Percentiles rank a stretch among this genome's conserved stretches.
Conservation (phyloP, 2,329 filamentous ascomycete species). For the Nemania serpens region DNA sequence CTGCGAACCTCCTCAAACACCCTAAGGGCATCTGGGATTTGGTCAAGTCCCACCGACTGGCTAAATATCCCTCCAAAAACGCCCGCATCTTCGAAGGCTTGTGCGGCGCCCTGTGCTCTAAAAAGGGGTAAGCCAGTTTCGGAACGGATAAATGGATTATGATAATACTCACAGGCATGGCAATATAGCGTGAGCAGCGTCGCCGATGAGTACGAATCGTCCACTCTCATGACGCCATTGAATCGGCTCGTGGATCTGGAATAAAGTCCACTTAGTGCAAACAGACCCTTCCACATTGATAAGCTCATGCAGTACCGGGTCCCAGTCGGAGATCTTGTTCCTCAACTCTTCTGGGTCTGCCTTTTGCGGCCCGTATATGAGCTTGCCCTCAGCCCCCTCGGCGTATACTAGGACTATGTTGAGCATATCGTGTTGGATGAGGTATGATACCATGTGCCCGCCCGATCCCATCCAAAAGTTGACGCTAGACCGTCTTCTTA, state of each 20-base stretch:
- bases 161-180: conserved; percentile 7
- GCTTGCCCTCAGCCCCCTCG: background rate
- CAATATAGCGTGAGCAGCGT: conserved; percentile 20
- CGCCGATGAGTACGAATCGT: conserved; percentile 16
- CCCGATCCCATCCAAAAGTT: conserved; percentile 16
- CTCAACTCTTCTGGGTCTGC: conserved; percentile 2
- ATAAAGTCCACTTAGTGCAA: conserved; percentile 19
- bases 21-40: conserved; percentile 12
- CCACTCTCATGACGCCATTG: conserved; percentile 12
- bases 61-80: conserved; percentile 13
- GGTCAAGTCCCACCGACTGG: background rate
- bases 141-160: background rate
- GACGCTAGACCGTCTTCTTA: background rate
- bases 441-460: conserved; percentile 15
- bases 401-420: conserved; percentile 16
- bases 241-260: conserved; percentile 10
- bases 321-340: conserved; percentile 1
- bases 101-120: conserved; percentile 19
- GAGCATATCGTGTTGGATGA: conserved; percentile 6
- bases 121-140: background rate
- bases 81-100: conserved; percentile 20
- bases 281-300: background rate
- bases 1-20: conserved; percentile 14
- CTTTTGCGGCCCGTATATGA: conserved; percentile 10
- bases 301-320: conserved; percentile 11